Base-by-base conservation (phyloP, 2,329 filamentous ascomycete species). In the Ophiostoma fasciatum region DNA sequence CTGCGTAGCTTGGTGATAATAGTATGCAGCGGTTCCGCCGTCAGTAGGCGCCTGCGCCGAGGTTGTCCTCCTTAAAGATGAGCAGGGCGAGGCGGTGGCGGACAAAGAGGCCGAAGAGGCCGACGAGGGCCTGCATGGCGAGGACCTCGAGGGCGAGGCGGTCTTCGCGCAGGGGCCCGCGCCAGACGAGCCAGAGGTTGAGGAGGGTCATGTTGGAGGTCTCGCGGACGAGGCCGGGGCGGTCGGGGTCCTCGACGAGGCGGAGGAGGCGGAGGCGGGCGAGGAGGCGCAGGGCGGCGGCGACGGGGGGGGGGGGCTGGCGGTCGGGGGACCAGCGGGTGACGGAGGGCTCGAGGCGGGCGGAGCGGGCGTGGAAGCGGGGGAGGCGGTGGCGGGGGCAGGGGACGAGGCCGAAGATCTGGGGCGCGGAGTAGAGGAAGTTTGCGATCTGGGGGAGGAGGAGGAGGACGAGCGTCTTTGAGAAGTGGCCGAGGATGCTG, bases 401-500 rank as follows among this genome's bases (percentile, higher is more conserved):
- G 13, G 87, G 87, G 34, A 98, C 70, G 28, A 98, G 52, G 37
- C 81, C 78, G 56, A 94, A 94, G 33, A 98, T 68, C 55, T 98
- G 90, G 6, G 90, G 90, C 1, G 72, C 74, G 27, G 87, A 94
- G 63, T 96, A 98, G 46, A 88, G 53, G 54, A 96, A 96, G 63
- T 98, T 98, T 70, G 92, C 85, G 49, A 92, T 81, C 60, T 98
- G 90, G 12, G 90, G 90, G 27, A 94, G 68, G 47, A 98, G 79
- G 8, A 98, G 68, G 34, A 98, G 71, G 38, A 94, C 71, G 31
- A 98, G 69, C 1, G 90, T 98, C 62, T 98, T 98, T 63, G 82
- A 92, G 62, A 98, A 98, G 62, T 98, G 90, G 18, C 90, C 90
- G 35, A 94, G 69, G 51, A 98, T 96, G 44, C 84, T 85, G 45